These are phyloP conservation scores for Cryptococcus sp. DNA, from an alignment of 1,284 basidiomycete genomes.

Conservation along the genomic window DNA sequence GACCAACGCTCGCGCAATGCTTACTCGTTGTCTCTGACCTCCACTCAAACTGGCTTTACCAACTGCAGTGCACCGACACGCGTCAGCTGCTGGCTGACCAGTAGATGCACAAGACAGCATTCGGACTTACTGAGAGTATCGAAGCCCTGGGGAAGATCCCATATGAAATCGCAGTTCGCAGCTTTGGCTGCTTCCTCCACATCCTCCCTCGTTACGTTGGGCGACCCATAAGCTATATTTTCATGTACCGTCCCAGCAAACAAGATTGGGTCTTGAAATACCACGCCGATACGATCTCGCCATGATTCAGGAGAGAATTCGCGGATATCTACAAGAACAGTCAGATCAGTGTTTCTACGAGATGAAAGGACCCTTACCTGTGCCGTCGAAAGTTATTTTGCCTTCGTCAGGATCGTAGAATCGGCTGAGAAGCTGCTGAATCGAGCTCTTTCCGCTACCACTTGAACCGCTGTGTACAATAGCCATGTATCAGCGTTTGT, in stretches of 20 bases:
- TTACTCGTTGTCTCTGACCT: slow-evolving; percentile 57
- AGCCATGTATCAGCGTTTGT: slow-evolving; percentile 1
- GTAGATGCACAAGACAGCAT: not conserved
- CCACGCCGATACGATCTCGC: slow-evolving; percentile 82
- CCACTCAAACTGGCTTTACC: slow-evolving; percentile 54
- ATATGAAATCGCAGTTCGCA: slow-evolving; percentile 95
- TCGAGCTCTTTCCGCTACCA: slow-evolving; percentile 56
- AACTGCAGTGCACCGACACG: slow-evolving; percentile 37
- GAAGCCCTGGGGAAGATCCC: slow-evolving; percentile 82
- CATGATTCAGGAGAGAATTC: slow-evolving; percentile 80
- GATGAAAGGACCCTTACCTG: not conserved
- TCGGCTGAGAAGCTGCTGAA: slow-evolving; percentile 78
- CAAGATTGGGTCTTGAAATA: slow-evolving; percentile 66
- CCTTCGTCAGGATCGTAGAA: slow-evolving; percentile 86
- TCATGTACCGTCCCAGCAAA: slow-evolving; percentile 83
- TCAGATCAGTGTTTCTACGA: not conserved
- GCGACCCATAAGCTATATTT: slow-evolving; percentile 88
- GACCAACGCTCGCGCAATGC: slow-evolving; percentile 57
- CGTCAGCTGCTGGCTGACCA: slow-evolving; percentile 16
- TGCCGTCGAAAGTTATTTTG: slow-evolving; percentile 71
- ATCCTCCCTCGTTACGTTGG: slow-evolving; percentile 70
- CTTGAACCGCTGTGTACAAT: slow-evolving; percentile 42
- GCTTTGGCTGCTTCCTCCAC: slow-evolving; percentile 84
- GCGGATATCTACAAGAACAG: slow-evolving; percentile 60
- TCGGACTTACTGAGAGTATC: slow-evolving; percentile 41